phyloP scores from a whole-genome alignment of 2,329 filamentous ascomycete species.

The Botrytis byssoidea region DNA sequence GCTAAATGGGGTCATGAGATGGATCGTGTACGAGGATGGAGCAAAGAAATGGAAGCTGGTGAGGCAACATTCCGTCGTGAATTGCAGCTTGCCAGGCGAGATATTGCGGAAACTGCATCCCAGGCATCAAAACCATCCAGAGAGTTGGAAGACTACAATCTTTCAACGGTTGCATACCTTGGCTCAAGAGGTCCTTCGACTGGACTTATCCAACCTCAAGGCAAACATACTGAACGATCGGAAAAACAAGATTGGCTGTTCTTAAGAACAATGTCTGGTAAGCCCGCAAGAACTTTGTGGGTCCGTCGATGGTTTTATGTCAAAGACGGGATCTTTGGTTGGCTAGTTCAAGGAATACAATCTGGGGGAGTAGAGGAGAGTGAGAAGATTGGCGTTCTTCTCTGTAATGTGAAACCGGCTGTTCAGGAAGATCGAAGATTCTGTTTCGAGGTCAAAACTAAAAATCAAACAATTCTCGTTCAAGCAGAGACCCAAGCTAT shows the following conservation, averaged over 20 bases:
- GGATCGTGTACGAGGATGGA: slow-evolving; percentile 89
- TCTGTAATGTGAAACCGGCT: slow-evolving; percentile 89
- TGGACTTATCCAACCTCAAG: slow-evolving; percentile 44
- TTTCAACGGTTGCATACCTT: slow-evolving; percentile 85
- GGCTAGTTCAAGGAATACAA: slow-evolving; percentile 78
- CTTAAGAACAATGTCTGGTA: slow-evolving; percentile 75
- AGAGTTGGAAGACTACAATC: slow-evolving; percentile 88
- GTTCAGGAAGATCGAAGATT: slow-evolving; percentile 92
- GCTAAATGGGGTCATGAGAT: slow-evolving; percentile 74
- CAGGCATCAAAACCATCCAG: slow-evolving; percentile 73
- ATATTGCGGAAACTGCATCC: slow-evolving; percentile 78
- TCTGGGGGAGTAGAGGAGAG: slow-evolving; percentile 87
- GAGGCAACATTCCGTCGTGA: slow-evolving; percentile 82
- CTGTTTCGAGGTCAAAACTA: slow-evolving; percentile 98
- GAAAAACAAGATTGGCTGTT: slow-evolving; percentile 98
- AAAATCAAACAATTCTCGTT: slow-evolving; percentile 82
- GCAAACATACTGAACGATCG: slow-evolving; percentile 50
- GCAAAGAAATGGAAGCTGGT: slow-evolving; percentile 88
- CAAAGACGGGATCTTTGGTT: slow-evolving; percentile 93
- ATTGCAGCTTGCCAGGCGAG: slow-evolving; percentile 72
- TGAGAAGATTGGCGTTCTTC: slow-evolving; percentile 89
- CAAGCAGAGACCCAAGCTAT: slow-evolving; percentile 92
- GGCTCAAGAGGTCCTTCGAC: slow-evolving; percentile 66
- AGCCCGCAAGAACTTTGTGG: slow-evolving; percentile 89
- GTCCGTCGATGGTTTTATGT: slow-evolving; percentile 92